phyloP scores from a whole-genome alignment of 805 yeast genomes.

The Limtongia smithiae region DNA sequence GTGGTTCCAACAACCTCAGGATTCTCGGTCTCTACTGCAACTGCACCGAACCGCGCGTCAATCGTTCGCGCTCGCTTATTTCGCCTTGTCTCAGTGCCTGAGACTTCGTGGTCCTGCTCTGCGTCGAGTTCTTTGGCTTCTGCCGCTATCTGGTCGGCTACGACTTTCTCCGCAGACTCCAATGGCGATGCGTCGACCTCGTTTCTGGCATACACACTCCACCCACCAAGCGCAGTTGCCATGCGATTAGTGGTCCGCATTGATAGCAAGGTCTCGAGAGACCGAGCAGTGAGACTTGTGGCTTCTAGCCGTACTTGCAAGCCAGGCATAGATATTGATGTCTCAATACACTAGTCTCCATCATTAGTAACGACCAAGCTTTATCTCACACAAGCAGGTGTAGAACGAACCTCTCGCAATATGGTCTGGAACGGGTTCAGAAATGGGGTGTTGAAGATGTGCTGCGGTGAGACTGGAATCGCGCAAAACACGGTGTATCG shows the following conservation, averaged over 20 bases:
- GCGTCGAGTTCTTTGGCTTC: background rate
- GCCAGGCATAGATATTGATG: constrained; percentile 17
- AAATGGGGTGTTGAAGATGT: constrained; percentile 24
- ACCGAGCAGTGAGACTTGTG: constrained; percentile 18
- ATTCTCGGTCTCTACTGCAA: background rate
- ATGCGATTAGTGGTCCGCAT: constrained; percentile 13
- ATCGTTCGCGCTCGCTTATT: constrained; percentile 9
- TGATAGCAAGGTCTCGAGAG: constrained; percentile 14
- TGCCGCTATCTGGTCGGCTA: background rate
- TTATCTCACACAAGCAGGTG: background rate
- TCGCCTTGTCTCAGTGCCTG: constrained; percentile 2
- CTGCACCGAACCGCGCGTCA: constrained; percentile 24
- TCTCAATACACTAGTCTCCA: constrained; percentile 15
- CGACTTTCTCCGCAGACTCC: constrained; percentile 12
- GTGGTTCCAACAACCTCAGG: background rate
- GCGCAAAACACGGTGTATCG: constrained; percentile 17
- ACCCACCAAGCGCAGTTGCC: constrained; percentile 27
- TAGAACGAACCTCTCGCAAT: constrained; percentile 10
- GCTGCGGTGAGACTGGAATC: constrained; percentile 11
- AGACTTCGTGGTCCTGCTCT: background rate
- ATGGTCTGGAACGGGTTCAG: constrained; percentile 14
- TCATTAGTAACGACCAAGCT: background rate
- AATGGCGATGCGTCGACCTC: constrained; percentile 26
- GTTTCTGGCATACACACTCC: constrained; percentile 28
- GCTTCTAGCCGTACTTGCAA: constrained; percentile 9